Percentiles rank a stretch among this genome's conserved stretches.
Conservation (phyloP, 768 basidiomycete genomes). For the Artomyces pyxidatus region DNA sequence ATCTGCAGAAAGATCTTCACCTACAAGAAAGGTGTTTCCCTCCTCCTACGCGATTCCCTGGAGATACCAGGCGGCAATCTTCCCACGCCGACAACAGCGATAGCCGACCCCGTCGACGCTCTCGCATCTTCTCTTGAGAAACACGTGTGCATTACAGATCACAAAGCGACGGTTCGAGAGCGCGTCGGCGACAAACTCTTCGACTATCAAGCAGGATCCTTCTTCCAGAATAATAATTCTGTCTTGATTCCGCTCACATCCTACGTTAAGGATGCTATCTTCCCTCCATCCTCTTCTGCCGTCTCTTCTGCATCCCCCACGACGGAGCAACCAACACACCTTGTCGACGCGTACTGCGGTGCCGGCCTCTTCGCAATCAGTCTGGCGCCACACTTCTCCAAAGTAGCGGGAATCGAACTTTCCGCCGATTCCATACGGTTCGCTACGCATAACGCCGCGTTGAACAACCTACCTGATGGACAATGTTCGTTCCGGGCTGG, state of each 20-base stretch:
- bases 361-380: slow-evolving; percentile 82
- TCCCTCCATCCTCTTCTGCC: slow-evolving; percentile 24
- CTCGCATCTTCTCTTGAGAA: slow-evolving; percentile 35
- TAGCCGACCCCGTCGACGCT: slow-evolving; percentile 26
- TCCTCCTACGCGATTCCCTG: slow-evolving; percentile 84
- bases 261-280: slow-evolving; percentile 74
- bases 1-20: slow-evolving; percentile 57
- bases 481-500: slow-evolving; percentile 69
- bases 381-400: slow-evolving; percentile 64
- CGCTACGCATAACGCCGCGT: slow-evolving; percentile 56
- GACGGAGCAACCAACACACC: slow-evolving; percentile 51
- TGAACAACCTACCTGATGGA: slow-evolving; percentile 49
- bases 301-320: slow-evolving; percentile 5
- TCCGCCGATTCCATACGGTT: slow-evolving; percentile 60
- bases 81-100: slow-evolving; percentile 5
- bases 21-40: slow-evolving; percentile 83
- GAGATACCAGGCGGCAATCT: slow-evolving; percentile 25
- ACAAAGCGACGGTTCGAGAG: slow-evolving; percentile 75
- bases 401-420: slow-evolving; percentile 87
- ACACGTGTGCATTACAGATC: slow-evolving; percentile 79
- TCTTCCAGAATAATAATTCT: slow-evolving; percentile 99
- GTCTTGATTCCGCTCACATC: slow-evolving; percentile 78
- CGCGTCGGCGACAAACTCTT: slow-evolving; percentile 75
- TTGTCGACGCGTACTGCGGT: slow-evolving; percentile 94
- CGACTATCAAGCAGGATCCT: slow-evolving; percentile 80